Conservation (phyloP, 2,329 filamentous ascomycete species). For the Teratosphaeria pseudoeucalypti region DNA sequence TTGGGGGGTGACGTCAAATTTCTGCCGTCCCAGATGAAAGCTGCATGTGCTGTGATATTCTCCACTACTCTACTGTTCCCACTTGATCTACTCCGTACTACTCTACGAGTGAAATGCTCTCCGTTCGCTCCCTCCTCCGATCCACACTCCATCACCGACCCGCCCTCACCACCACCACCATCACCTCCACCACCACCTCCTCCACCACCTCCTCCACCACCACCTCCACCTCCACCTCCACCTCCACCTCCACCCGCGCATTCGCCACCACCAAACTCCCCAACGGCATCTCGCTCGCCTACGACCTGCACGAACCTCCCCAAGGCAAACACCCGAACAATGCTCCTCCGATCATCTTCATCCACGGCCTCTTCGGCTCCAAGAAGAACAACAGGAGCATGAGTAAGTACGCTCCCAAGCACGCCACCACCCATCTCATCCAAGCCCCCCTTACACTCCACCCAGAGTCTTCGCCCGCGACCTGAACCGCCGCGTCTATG, state of each 20-base stretch:
- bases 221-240: not conserved
- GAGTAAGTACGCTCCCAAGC: conserved; percentile 61
- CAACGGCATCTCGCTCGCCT: conserved; percentile 42
- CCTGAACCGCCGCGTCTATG: conserved; percentile 69
- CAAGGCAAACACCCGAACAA: conserved; percentile 19
- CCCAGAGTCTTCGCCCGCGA: conserved; percentile 70
- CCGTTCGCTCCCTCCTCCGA: not conserved
- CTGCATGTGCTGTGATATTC: not conserved
- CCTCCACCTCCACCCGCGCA: conserved; percentile 3
- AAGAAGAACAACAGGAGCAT: conserved; percentile 92
- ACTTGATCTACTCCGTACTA: not conserved
- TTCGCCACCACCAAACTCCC: conserved; percentile 21
- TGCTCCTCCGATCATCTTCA: conserved; percentile 63
- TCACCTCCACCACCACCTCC: not conserved
- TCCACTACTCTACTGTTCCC: not conserved
- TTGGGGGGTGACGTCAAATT: not conserved
- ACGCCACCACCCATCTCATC: not conserved
- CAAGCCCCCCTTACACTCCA: conserved; percentile 33
- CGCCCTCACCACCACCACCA: not conserved
- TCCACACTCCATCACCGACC: not conserved
- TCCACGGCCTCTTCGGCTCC: conserved; percentile 89
- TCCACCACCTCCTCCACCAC: not conserved
- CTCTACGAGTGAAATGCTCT: not conserved
- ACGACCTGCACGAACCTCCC: conserved; percentile 55
- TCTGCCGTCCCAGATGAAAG: not conserved